Evolutionary conservation across 148 eudicot species (phyloP).

Genomic region (Rhododendron ovatum): DNA sequence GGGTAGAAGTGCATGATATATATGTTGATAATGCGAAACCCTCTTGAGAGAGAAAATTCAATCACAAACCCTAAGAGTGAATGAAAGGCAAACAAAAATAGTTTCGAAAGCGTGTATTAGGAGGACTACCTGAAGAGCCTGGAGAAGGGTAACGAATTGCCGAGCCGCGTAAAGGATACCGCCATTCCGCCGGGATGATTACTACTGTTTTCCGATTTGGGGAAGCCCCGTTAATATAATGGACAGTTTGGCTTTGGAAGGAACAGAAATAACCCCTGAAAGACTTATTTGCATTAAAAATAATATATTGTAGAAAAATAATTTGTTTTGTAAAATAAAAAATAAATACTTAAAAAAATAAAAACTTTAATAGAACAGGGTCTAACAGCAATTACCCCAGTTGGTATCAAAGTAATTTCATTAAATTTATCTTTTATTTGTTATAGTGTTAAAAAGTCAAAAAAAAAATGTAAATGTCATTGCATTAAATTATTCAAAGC

Average conservation of each 20-base stretch:
- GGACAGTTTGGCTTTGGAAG: not conserved
- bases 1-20: not conserved
- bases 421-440: no score
- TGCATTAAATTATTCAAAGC: no score
- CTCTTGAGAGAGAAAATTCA: not conserved
- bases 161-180: slow-evolving; percentile 14
- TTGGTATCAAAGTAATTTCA: not conserved
- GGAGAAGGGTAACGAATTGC: slow-evolving; percentile 52
- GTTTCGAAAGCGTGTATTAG: not conserved
- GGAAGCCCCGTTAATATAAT: not conserved
- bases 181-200: slow-evolving; percentile 3
- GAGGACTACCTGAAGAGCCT: slow-evolving; percentile 50
- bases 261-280: not conserved
- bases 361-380: no score
- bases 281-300: no score
- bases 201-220: not conserved
- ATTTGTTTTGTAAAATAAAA: no score
- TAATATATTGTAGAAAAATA: no score
- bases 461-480: no score
- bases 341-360: no score
- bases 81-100: not conserved
- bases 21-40: not conserved
- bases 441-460: no score
- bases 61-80: not conserved
- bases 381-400: not conserved